A percentile compares a stretch with the other conserved stretches of the same genome.
These are phyloP conservation scores for Monosporascus sp. DNA, from an alignment of 2,329 filamentous ascomycete genomes.

Conservation along the genomic window DNA sequence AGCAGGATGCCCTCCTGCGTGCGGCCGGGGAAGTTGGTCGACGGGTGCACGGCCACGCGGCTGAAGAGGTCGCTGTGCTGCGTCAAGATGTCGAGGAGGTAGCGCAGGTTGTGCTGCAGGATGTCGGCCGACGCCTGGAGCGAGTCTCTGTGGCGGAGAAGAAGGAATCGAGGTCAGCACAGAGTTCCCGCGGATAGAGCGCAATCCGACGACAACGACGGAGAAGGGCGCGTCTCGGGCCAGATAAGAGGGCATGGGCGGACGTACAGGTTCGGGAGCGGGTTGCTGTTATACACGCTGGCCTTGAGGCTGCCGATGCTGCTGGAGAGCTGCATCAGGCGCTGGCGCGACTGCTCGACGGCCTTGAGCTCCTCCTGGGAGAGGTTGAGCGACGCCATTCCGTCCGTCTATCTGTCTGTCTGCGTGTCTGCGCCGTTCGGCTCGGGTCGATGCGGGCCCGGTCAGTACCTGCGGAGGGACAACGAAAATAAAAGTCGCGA, in stretches of 20 bases:
- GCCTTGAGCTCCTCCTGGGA: slow-evolving; percentile 58
- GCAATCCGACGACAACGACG: neutral
- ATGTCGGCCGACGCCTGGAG: slow-evolving; percentile 68
- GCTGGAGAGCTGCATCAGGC: slow-evolving; percentile 62
- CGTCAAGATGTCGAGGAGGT: slow-evolving; percentile 59
- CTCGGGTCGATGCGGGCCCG: too few species aligned
- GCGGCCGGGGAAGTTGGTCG: slow-evolving; percentile 67
- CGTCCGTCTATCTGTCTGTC: too few species aligned
- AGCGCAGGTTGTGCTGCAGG: slow-evolving; percentile 64
- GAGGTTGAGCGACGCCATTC: slow-evolving; percentile 43
- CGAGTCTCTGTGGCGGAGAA: slow-evolving; percentile 48
- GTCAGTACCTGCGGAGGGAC: too few species aligned
- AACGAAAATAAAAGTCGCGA: too few species aligned
- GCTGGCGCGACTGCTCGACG: slow-evolving; percentile 65
- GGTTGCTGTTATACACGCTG: slow-evolving; percentile 57
- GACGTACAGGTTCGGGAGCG: slow-evolving; percentile 61
- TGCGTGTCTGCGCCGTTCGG: too few species aligned
- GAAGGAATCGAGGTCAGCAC: too few species aligned
- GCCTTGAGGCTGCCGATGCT: slow-evolving; percentile 60
- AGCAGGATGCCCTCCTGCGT: slow-evolving; percentile 61
- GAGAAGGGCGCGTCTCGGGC: neutral
- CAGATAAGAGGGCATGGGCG: neutral
- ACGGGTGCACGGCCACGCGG: slow-evolving; percentile 68
- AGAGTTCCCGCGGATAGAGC: too few species aligned
- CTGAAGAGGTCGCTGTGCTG: slow-evolving; percentile 63